phyloP scores from a whole-genome alignment of 441 rosid genomes.

The Pelargonium citronellum region DNA sequence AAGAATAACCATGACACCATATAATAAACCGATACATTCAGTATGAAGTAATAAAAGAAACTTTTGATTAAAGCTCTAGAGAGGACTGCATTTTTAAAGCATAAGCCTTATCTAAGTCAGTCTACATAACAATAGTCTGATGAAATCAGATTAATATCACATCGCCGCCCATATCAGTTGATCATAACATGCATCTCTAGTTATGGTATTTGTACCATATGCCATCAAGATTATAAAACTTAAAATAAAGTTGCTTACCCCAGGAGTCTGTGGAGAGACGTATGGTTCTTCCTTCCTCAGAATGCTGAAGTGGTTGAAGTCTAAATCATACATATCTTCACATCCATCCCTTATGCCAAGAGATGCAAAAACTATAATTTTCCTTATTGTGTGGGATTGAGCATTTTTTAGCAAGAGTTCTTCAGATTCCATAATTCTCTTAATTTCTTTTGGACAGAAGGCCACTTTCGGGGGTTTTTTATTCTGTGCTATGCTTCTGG shows the following conservation, averaged over 20 bases:
- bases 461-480: conserved; percentile 43
- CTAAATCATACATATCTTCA: conserved; percentile 49
- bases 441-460: conserved; percentile 54
- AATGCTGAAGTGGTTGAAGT: conserved; percentile 50
- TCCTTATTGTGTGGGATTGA: conserved; percentile 53
- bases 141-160: background rate
- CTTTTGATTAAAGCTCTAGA: too few species aligned
- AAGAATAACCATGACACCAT: too few species aligned
- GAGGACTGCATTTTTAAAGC: too few species aligned
- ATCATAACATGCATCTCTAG: background rate
- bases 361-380: conserved; percentile 46
- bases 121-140: background rate
- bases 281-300: conserved; percentile 44
- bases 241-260: conserved; percentile 32
- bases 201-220: background rate
- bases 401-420: conserved; percentile 35
- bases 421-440: conserved; percentile 36
- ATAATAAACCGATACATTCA: too few species aligned
- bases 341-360: conserved; percentile 54
- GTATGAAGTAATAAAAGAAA: too few species aligned
- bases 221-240: background rate
- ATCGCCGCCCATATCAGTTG: background rate
- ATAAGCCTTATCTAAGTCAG: too few species aligned
- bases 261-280: conserved; percentile 39
- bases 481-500: conserved; percentile 14